Base-by-base conservation (phyloP, 1,284 basidiomycete species). In the Melampsora americana region DNA sequence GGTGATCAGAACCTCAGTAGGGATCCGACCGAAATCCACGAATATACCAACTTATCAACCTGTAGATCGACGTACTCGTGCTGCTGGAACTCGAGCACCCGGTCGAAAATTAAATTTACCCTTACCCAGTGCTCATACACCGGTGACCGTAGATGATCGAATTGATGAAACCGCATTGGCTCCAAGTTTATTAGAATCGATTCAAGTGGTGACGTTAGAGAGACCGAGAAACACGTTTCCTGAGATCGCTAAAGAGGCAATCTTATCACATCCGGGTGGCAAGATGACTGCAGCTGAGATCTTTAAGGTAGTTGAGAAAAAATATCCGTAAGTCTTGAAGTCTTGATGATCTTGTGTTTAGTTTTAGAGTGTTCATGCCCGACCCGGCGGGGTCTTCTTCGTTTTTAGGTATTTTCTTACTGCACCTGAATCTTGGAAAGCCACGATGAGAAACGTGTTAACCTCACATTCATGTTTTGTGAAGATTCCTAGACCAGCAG, bases 301-400 rank as follows among this genome's bases (percentile, higher is more conserved):
- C 48, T 76, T 76, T 26, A 76, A 76, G 56, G 73, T 76, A 11
- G 44, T 76, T 5, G 73, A 76, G 48, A 76, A 76, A 48, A 76
- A 76, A 69, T 76, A 76, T n/a, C 73, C 73, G 73, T 76, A 2
- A 39, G 73, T 76, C n/a, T n/a, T n/a, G n/a, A n/a, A n/a, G 28
- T 16, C 18, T 60, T 60, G 26, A n/a, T 23, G 14, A 23, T 60
- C 14, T n/a, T 23, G 14, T 48, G 14, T 48, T 48, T 48, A 20
- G 12, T 42, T 30, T 62, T 42, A n/a, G n/a, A n/a, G n/a, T n/a
- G n/a, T n/a, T n/a, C n/a, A n/a, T n/a, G n/a, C n/a, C 18, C 11
- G 20, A 32, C 12, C 62, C 39, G 28, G 28, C 6, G 12, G 35
- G 14, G 26, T 20, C 26, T 18, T 62, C 23, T 67, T 53, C 20